phyloP scores from a whole-genome alignment of 1,139 yeast species.

The Yamadazyma songkhlaensis region DNA sequence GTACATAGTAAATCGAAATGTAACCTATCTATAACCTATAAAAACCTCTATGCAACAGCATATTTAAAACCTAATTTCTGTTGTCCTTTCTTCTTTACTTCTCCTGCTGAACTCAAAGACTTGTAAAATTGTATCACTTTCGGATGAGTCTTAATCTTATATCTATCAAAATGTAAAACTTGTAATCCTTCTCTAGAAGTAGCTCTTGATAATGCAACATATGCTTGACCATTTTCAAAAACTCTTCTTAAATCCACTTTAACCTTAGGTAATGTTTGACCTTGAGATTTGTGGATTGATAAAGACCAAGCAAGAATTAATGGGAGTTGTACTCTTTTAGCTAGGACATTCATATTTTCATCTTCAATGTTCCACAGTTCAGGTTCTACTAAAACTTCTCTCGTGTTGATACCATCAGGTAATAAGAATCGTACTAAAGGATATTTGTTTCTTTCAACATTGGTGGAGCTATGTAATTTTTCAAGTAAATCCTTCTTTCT shows the following conservation, averaged over 20 bases:
- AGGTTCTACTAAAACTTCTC: conserved; percentile 57
- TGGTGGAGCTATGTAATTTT: conserved; percentile 13
- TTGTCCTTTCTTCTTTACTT: conserved; percentile 6
- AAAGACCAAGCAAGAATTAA: conserved; percentile 91
- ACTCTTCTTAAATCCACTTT: conserved; percentile 73
- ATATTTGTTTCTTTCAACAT: conserved; percentile 33
- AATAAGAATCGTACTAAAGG: conserved; percentile 78
- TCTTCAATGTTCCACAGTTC: conserved; percentile 45
- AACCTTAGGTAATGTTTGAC: conserved; percentile 84
- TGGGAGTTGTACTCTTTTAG: conserved; percentile 61
- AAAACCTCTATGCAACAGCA: neutral
- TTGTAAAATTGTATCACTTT: conserved; percentile 63
- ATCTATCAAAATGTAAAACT: conserved; percentile 62
- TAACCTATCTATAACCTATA: no score
- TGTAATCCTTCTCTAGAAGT: conserved; percentile 76
- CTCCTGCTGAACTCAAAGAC: conserved; percentile 24
- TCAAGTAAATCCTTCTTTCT: conserved; percentile 20
- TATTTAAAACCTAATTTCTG: conserved; percentile 2
- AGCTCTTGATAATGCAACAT: conserved; percentile 89
- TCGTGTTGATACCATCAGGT: conserved; percentile 61
- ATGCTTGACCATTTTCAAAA: conserved; percentile 94
- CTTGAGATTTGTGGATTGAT: conserved; percentile 94
- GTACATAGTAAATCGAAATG: no score
- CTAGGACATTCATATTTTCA: conserved; percentile 28
- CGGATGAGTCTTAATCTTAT: conserved; percentile 58